phyloP scores from a whole-genome alignment of 164 flowering plant species.

The Paratinospora sagittata region DNA sequence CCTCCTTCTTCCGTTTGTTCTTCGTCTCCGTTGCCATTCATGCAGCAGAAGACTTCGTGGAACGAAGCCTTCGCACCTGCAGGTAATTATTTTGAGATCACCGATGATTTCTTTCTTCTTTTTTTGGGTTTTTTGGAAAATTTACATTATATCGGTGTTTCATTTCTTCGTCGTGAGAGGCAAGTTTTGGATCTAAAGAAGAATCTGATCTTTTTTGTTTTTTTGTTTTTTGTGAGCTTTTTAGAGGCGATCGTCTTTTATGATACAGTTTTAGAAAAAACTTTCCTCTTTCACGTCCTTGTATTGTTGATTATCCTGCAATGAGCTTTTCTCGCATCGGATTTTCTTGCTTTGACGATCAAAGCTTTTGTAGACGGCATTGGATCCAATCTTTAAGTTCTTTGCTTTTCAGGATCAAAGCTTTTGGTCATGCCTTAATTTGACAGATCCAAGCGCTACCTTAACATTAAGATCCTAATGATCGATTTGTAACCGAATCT shows the following conservation, averaged over 20 bases:
- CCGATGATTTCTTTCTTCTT: no score
- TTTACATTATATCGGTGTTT: constrained; percentile 1
- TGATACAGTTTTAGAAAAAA: no score
- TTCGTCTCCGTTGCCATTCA: constrained; percentile 18
- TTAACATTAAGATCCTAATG: background rate
- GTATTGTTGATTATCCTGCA: no score
- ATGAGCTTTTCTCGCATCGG: no score
- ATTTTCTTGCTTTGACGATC: no score
- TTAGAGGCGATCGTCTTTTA: no score
- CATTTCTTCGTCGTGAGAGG: background rate
- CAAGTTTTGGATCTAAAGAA: background rate
- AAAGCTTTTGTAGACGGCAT: no score
- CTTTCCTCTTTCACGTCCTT: no score
- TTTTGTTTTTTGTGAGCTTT: background rate
- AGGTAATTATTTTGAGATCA: constrained; percentile 26
- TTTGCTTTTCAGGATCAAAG: no score
- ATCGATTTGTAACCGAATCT: no score
- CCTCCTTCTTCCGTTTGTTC: constrained; percentile 24
- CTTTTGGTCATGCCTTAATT: background rate
- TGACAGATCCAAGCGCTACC: constrained; percentile 11
- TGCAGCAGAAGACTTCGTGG: constrained; percentile 38
- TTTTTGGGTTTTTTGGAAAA: background rate
- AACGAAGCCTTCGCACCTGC: constrained; percentile 30
- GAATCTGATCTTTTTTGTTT: background rate
- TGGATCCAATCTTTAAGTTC: no score